phyloP scores from a whole-genome alignment of 345 rosid species.

The Eucalyptus sp. region DNA sequence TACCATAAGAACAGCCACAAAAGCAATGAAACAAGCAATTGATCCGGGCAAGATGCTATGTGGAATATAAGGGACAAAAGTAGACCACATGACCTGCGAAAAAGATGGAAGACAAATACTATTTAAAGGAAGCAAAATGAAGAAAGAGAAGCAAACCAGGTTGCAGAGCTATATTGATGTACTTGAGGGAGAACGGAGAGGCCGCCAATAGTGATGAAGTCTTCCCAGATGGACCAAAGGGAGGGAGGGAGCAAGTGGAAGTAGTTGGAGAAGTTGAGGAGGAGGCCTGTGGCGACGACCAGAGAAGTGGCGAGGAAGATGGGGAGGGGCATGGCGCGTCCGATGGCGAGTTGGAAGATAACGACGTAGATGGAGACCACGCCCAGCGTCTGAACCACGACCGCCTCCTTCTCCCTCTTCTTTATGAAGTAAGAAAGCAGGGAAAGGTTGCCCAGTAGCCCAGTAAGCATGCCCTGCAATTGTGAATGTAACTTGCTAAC shows the following conservation, averaged over 20 bases:
- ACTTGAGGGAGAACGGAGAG: slow-evolving; percentile 80
- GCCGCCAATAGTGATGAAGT: slow-evolving; percentile 70
- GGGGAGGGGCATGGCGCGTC: slow-evolving; percentile 72
- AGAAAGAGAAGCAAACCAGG: background rate
- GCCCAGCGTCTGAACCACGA: slow-evolving; percentile 73
- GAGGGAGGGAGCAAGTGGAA: slow-evolving; percentile 30
- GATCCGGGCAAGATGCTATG: slow-evolving; percentile 56
- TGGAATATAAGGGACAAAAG: slow-evolving; percentile 76
- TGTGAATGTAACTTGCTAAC: background rate
- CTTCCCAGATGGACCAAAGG: slow-evolving; percentile 79
- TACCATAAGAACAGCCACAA: slow-evolving; percentile 72
- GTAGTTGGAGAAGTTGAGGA: slow-evolving; percentile 46
- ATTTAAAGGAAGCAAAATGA: background rate
- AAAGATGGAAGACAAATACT: background rate
- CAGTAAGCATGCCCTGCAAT: slow-evolving; percentile 82
- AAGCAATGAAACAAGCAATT: slow-evolving; percentile 42
- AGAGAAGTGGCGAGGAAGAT: slow-evolving; percentile 36
- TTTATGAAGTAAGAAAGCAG: slow-evolving; percentile 75
- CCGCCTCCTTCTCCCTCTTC: slow-evolving; percentile 74
- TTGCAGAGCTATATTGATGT: background rate
- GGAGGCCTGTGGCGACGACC: slow-evolving; percentile 48
- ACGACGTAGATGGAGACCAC: slow-evolving; percentile 49
- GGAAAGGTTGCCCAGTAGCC: slow-evolving; percentile 79
- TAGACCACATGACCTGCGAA: slow-evolving; percentile 84
- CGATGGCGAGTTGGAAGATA: slow-evolving; percentile 70